Conservation (phyloP, 352 stramenopile species). For the Globisporangium camurandrum region DNA sequence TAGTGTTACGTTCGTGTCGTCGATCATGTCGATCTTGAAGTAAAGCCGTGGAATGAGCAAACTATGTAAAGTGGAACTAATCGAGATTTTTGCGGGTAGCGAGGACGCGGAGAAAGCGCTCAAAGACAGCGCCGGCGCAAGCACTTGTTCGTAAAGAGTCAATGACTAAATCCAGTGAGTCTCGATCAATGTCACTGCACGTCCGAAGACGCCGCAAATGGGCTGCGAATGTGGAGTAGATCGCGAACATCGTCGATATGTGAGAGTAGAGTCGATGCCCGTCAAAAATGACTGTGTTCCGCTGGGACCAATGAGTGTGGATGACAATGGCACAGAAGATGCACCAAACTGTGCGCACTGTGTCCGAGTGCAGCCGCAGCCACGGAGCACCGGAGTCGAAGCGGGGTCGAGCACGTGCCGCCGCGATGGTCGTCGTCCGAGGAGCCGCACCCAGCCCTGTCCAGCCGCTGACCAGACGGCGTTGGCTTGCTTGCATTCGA, state of each 20-base stretch:
- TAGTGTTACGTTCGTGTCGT: too few species aligned
- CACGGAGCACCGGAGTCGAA: neutral
- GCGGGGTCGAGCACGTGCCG: neutral
- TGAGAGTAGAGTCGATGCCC: neutral
- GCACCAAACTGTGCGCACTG: neutral
- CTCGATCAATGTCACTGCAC: neutral
- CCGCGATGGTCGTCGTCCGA: neutral
- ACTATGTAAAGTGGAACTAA: constrained; percentile 2
- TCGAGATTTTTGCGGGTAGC: neutral
- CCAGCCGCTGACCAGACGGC: neutral
- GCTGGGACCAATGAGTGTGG: neutral
- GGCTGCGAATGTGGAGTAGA: constrained; percentile 4
- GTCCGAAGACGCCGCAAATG: neutral
- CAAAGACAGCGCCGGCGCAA: neutral
- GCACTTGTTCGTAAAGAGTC: neutral
- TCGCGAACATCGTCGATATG: constrained; percentile 1
- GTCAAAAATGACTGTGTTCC: constrained; percentile 2
- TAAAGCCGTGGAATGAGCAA: too few species aligned
- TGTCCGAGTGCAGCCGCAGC: neutral
- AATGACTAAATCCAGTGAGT: neutral
- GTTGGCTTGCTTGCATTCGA: neutral
- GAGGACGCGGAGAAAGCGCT: constrained; percentile 1
- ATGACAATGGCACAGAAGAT: neutral
- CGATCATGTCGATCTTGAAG: too few species aligned
- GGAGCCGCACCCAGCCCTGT: neutral